These are phyloP conservation scores for Effrenium voratum DNA, from an alignment of 73 alveolate species.

Conservation along the genomic window DNA sequence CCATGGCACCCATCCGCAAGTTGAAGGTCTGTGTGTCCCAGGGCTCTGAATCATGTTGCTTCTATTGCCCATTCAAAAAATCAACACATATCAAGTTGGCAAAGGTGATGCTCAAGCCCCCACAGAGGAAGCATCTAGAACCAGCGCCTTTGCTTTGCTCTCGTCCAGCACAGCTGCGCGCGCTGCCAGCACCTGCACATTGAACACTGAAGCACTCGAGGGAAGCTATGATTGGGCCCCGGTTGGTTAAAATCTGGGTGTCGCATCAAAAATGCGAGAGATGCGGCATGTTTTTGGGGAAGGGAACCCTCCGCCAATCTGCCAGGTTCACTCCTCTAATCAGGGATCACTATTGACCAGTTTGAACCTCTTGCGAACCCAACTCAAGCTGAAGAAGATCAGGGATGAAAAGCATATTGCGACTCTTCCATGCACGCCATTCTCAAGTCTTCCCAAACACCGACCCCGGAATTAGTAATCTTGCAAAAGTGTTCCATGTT, in stretches of 20 bases:
- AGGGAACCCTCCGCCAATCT: background rate
- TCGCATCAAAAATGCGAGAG: too few species aligned
- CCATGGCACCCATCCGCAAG: too few species aligned
- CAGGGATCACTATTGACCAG: background rate
- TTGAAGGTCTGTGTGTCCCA: too few species aligned
- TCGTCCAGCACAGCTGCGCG: slow-evolving; percentile 54
- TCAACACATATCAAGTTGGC: too few species aligned
- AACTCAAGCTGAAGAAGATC: background rate
- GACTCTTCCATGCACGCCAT: background rate
- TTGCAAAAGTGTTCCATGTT: background rate
- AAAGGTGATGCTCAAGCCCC: background rate
- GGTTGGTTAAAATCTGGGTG: background rate
- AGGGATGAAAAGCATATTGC: background rate
- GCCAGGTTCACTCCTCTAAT: background rate
- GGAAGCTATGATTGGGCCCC: background rate
- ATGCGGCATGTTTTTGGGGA: too few species aligned
- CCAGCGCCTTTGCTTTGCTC: slow-evolving; percentile 43
- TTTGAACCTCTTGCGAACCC: background rate
- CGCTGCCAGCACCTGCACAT: slow-evolving; percentile 52
- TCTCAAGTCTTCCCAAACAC: background rate
- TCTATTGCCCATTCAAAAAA: too few species aligned
- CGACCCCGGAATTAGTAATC: background rate
- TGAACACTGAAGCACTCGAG: background rate
- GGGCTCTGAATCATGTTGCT: too few species aligned
- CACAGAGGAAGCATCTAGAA: background rate